Conservation (phyloP, 2,329 filamentous ascomycete species). For the Xylariaceae sp. region DNA sequence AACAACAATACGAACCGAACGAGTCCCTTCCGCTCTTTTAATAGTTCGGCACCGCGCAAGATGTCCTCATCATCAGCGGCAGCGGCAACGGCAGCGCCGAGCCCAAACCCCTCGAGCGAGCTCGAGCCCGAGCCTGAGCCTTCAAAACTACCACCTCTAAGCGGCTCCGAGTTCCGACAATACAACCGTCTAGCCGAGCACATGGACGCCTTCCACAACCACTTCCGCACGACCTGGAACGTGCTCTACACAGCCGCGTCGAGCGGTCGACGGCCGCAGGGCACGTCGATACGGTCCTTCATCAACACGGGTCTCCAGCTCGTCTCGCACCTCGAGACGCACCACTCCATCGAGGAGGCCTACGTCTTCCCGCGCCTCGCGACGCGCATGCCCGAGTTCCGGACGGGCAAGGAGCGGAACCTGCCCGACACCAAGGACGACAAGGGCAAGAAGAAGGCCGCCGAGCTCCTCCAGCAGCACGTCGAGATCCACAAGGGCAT, state of each 20-base stretch:
- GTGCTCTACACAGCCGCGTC: conserved; percentile 71
- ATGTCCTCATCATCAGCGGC: neutral
- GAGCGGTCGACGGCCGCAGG: conserved; percentile 62
- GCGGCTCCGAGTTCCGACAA: conserved; percentile 67
- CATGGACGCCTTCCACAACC: conserved; percentile 80
- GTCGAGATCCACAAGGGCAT: conserved; percentile 79
- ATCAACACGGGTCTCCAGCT: conserved; percentile 73
- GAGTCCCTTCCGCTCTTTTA: conserved; percentile 7
- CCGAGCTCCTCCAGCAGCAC: conserved; percentile 77
- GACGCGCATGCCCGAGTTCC: conserved; percentile 79
- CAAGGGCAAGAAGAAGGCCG: conserved; percentile 46
- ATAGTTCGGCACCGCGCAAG: conserved; percentile 13
- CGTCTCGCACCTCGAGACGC: conserved; percentile 70
- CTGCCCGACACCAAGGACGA: conserved; percentile 13
- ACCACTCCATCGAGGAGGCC: conserved; percentile 84
- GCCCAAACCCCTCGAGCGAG: neutral
- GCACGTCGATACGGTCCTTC: conserved; percentile 73
- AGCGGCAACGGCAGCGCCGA: neutral
- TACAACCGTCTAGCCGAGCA: conserved; percentile 78
- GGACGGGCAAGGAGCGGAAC: conserved; percentile 36
- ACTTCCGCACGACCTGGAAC: conserved; percentile 79
- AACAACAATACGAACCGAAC: too few relatives aligned
- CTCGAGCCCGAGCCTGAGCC: too few relatives aligned
- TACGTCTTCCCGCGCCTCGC: conserved; percentile 83
- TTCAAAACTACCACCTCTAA: conserved; percentile 67